phyloP scores from a whole-genome alignment of 2,329 filamentous ascomycete genomes.

The Cladosporium cucumerinum region DNA sequence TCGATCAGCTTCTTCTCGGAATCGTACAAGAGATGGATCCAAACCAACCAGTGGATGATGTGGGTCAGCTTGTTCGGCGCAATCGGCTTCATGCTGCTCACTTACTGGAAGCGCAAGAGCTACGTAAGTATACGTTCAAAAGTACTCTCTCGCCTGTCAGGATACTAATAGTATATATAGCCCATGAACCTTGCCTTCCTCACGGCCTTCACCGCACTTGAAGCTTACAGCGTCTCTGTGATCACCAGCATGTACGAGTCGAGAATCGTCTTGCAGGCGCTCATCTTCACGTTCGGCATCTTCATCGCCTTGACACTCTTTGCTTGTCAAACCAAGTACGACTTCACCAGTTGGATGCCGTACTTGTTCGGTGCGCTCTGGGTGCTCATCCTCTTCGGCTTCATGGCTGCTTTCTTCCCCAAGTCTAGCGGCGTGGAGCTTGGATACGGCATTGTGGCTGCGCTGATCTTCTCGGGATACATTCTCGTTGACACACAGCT shows the following conservation, averaged over 20 bases:
- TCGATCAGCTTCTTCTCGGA: constrained; percentile 80
- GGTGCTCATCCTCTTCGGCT: constrained; percentile 86
- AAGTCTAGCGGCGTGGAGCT: constrained; percentile 78
- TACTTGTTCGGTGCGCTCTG: constrained; percentile 90
- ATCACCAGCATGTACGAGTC: constrained; percentile 86
- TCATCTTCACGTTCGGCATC: constrained; percentile 73
- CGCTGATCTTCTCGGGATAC: constrained; percentile 89
- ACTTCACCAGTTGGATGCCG: constrained; percentile 96
- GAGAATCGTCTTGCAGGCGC: constrained; percentile 81
- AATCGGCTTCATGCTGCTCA: constrained; percentile 79
- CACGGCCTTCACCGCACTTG: constrained; percentile 79
- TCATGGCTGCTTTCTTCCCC: constrained; percentile 88
- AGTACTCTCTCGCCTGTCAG: too few species aligned
- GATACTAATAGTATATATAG: constrained; percentile 47
- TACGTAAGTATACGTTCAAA: not conserved
- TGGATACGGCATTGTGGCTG: constrained; percentile 75
- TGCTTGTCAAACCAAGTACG: constrained; percentile 95
- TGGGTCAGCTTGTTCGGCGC: constrained; percentile 82
- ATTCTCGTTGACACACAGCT: constrained; percentile 96
- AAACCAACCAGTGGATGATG: constrained; percentile 77
- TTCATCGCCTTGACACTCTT: constrained; percentile 69
- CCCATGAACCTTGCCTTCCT: constrained; percentile 94
- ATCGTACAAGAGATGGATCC: constrained; percentile 82
- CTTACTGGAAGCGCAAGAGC: constrained; percentile 92
- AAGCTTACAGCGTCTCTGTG: constrained; percentile 91